phyloP scores from a whole-genome alignment of 345 rosid species.

The Bretschneidera sinensis region DNA sequence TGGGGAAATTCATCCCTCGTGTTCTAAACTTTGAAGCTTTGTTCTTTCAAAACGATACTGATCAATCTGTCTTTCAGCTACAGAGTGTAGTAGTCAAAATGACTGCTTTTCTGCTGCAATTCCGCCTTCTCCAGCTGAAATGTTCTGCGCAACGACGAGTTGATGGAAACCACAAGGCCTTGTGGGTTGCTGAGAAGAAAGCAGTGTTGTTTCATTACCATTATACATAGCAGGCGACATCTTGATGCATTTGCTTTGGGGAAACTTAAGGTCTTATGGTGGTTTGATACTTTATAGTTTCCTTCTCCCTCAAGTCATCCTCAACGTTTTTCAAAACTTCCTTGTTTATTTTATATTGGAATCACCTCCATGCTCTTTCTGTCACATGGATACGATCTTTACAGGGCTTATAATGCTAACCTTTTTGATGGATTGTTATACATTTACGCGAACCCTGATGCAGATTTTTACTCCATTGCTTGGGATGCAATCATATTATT shows the following conservation, averaged over 20 bases:
- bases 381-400: constrained; percentile 88
- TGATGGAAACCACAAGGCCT: too few species aligned
- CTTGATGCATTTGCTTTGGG: constrained; percentile 75
- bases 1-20: constrained; percentile 76
- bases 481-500: constrained; percentile 72
- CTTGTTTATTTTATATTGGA: constrained; percentile 52
- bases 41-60: too few species aligned
- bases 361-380: constrained; percentile 54
- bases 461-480: constrained; percentile 79
- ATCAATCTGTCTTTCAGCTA: too few species aligned
- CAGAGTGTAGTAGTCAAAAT: constrained; percentile 72
- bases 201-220: constrained; percentile 55
- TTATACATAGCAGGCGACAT: constrained; percentile 56
- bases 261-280: too few species aligned
- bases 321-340: constrained; percentile 55
- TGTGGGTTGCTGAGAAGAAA: constrained; percentile 72
- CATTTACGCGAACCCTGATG: too few species aligned
- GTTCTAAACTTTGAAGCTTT: too few species aligned
- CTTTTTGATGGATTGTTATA: constrained; percentile 51
- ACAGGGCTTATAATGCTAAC: constrained; percentile 52
- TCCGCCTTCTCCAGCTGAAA: constrained; percentile 65
- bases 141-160: constrained; percentile 55
- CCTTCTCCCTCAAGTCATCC: constrained; percentile 74
- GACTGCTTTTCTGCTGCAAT: constrained; percentile 78
- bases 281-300: constrained; percentile 69